phyloP scores from a whole-genome alignment of 139 green algal genomes.

The Astrephomene gubernaculifera region DNA sequence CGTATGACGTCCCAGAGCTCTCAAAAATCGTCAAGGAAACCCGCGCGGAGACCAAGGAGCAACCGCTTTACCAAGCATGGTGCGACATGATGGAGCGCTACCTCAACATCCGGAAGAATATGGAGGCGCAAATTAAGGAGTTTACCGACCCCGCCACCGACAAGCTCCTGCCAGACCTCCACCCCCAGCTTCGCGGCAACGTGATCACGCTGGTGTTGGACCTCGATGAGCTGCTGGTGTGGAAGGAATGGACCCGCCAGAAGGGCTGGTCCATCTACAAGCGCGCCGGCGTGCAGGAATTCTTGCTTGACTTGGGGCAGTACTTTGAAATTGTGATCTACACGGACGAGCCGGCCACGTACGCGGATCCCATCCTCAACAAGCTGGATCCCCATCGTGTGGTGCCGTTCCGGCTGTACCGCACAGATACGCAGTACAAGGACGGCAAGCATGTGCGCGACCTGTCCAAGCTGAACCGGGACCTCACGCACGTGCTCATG shows the following conservation, averaged over 20 bases:
- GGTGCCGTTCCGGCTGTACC: slow-evolving; percentile 79
- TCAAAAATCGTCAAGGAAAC: slow-evolving; percentile 56
- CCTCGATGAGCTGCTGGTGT: slow-evolving; percentile 93
- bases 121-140: slow-evolving; percentile 72
- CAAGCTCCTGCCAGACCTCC: slow-evolving; percentile 92
- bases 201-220: slow-evolving; percentile 96
- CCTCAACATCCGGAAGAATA: slow-evolving; percentile 55
- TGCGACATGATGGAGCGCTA: slow-evolving; percentile 64
- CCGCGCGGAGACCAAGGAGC: slow-evolving; percentile 7
- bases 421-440: slow-evolving; percentile 91
- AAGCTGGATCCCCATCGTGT: slow-evolving; percentile 84
- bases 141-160: slow-evolving; percentile 92
- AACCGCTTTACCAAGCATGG: slow-evolving; percentile 64
- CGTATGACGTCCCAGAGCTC: slow-evolving; percentile 59
- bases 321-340: slow-evolving; percentile 96
- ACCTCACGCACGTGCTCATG: slow-evolving; percentile 73
- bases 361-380: slow-evolving; percentile 94
- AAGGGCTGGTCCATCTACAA: slow-evolving; percentile 91
- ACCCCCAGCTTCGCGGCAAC: slow-evolving; percentile 61
- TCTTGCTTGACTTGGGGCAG: slow-evolving; percentile 87
- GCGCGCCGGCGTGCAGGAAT: slow-evolving; percentile 87
- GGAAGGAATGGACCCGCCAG: slow-evolving; percentile 92
- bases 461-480: slow-evolving; percentile 95
- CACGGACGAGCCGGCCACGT: slow-evolving; percentile 86
- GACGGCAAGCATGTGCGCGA: slow-evolving; percentile 93